phyloP scores from a whole-genome alignment of 2,329 filamentous ascomycete genomes.

The Colletotrichum musae region DNA sequence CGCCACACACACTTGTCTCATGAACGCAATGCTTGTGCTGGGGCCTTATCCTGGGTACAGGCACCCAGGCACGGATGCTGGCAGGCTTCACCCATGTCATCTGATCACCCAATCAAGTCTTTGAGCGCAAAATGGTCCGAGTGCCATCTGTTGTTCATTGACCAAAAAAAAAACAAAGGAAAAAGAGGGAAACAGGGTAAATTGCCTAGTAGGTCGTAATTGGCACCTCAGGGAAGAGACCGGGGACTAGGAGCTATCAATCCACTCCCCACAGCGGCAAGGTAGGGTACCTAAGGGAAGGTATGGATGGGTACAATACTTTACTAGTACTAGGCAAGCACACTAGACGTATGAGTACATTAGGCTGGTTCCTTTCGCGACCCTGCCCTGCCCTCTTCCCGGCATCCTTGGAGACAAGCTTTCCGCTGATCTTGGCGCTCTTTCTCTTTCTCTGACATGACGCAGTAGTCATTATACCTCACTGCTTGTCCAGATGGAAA shows the following conservation, averaged over 20 bases:
- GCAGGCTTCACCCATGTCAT: conserved; percentile 17
- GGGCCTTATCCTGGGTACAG: conserved; percentile 13
- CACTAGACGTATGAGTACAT: too few relatives aligned
- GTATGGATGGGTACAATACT: too few relatives aligned
- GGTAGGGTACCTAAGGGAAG: too few relatives aligned
- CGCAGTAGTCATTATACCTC: neutral
- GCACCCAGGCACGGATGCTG: neutral
- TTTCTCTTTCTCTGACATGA: conserved; percentile 31
- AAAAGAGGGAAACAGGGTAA: neutral
- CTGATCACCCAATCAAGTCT: neutral
- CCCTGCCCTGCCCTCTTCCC: conserved; percentile 38
- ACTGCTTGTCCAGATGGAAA: too few relatives aligned
- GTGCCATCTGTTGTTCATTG: too few relatives aligned
- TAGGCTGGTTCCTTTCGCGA: conserved; percentile 19
- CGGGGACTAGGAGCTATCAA: neutral
- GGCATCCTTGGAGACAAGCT: conserved; percentile 42
- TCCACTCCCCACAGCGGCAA: conserved; percentile 16
- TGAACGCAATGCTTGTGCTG: conserved; percentile 24
- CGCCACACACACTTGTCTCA: too few relatives aligned
- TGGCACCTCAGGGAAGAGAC: neutral
- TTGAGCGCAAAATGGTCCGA: too few relatives aligned
- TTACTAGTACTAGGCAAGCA: too few relatives aligned
- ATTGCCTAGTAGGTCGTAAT: neutral
- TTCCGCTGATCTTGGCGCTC: conserved; percentile 36
- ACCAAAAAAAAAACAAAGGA: neutral